A percentile compares a stretch with the other conserved stretches of the same genome.
Conservation (phyloP, 2,329 filamentous ascomycete species). For the Nemania sp. region DNA sequence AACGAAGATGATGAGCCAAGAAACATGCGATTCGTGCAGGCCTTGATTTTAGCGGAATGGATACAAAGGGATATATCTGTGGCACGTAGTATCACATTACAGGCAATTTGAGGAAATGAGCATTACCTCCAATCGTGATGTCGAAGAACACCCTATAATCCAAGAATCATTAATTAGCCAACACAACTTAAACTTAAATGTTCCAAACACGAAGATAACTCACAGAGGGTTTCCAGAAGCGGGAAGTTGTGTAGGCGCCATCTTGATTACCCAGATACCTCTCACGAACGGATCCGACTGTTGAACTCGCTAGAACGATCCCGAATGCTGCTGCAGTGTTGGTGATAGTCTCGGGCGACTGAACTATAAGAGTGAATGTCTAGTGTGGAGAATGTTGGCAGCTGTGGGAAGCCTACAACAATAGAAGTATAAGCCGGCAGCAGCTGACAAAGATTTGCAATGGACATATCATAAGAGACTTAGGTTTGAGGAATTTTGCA, state of each 20-base stretch:
- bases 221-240: slow-evolving; percentile 59
- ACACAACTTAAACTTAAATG: background rate
- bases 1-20: background rate
- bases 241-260: slow-evolving; percentile 56
- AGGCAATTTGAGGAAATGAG: background rate
- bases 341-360: background rate
- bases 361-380: background rate
- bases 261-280: slow-evolving; percentile 36
- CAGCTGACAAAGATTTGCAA: background rate
- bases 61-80: background rate
- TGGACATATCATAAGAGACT: background rate
- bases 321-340: background rate
- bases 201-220: slow-evolving; percentile 44
- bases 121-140: slow-evolving; percentile 80
- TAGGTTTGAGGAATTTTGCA: background rate
- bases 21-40: background rate
- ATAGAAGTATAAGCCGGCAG: background rate
- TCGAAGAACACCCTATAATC: slow-evolving; percentile 75
- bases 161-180: background rate
- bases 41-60: background rate
- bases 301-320: background rate
- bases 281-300: background rate
- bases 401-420: background rate
- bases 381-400: slow-evolving; percentile 9
- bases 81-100: background rate